Base-by-base conservation (phyloP, 495 filamentous ascomycete species). In the Melanomma pulvis-pyrius region DNA sequence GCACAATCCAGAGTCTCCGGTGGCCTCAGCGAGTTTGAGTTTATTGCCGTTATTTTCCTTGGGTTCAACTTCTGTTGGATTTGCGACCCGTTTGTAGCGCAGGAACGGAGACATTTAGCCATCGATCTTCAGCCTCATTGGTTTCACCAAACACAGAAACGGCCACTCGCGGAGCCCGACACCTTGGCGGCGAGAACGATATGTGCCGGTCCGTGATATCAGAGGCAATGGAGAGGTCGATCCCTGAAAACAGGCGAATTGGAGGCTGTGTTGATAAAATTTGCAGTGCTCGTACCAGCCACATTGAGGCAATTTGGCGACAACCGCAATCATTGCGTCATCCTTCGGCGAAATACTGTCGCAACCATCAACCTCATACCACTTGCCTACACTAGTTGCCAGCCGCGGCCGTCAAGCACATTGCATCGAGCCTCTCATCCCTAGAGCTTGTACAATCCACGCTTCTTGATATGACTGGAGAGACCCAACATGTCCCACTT, bases 381-480 rank as follows among this genome's bases (percentile, higher is more conserved):
- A n/a, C n/a, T n/a, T n/a, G n/a, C n/a, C 19, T 15, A 12, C 15
- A 28, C 54, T 44, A 36, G 8, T 15, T 44, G 13, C 39, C 8
- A 44, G 21, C 48, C 59, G 59, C 59, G 59, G 59, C 59, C 59
- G 59, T 53, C 59, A 62, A 39, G 36, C 46, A 46, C 56, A 51
- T 51, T 25, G 22, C 2, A 46, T 46, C 7, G n/a, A n/a, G n/a
- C n/a, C n/a, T n/a, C n/a, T n/a, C n/a, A n/a, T n/a, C n/a, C n/a
- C n/a, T 24, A 30, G 22, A 19, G 8, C 13, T 59, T 36, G 6
- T 26, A 28, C 39, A 44, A n/a, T 44, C 9, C 13, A 17, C 39
- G n/a, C 3, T 17, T 3, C n/a, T 44, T 12, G 2, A 15, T 12
- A 6, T 44, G 39, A 2, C 4, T 44, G 8, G 8, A 12, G 17